Base-by-base conservation (phyloP, 2,329 filamentous ascomycete species). In the Fusarium nisikadoi region DNA sequence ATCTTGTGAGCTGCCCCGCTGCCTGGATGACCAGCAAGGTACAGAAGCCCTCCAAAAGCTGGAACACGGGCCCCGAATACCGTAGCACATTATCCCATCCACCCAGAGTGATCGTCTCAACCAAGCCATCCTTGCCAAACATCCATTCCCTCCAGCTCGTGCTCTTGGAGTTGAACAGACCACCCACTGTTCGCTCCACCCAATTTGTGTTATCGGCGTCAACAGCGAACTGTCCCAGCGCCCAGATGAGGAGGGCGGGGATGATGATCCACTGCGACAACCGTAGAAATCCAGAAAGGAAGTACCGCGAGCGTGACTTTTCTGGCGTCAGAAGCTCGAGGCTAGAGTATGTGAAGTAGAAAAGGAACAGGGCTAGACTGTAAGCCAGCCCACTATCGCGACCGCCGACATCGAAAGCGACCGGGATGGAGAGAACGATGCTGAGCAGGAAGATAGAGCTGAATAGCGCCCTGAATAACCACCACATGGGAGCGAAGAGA, bases 341-440 rank as follows among this genome's bases (percentile, higher is more conserved):
- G 71, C 90, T 85, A 62, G 94, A 97, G 84, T 96, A 94, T 81
- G 94, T 83, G 81, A 97, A 92, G 85, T 98, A 98, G 86, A 97
- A 98, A 77, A 89, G 87, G 76, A 95, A 95, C 60, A 98, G 89
- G 52, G 93, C 90, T 59, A 98, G 89, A 80, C 94, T 98, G 85
- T 97, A 98, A 71, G 94, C 95, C 79, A 99, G 88, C 66, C 96
- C 96, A 79, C 94, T 97, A 77, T 96, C 95, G 78, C 94, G 92
- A 70, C 96, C 96, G 80, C 96, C 96, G 79, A 98, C 95, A 89
- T 99, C 96, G 85, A 98, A 98, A 78, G 95, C 94, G 80, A 99
- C 91, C 70, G 96, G 96, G 80, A 99, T 96, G 70, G 94, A 97
- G 80, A 98, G 93, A 80, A 98, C 91, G 82, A 98, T 94, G 84